Conservation (phyloP, 257 asterid genomes). For the Nicotiana sylvestris region DNA sequence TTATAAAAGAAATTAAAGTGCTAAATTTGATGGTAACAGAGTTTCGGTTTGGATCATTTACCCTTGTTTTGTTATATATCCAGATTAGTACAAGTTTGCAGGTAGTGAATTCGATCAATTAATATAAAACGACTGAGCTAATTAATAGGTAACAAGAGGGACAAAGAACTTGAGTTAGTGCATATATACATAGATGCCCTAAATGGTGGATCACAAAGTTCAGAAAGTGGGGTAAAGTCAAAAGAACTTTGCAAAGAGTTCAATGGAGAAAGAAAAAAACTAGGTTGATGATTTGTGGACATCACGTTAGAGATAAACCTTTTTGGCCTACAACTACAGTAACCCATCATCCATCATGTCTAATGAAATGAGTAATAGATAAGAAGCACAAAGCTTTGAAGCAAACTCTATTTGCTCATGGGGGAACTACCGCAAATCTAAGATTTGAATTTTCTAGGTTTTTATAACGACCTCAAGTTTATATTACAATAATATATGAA, state of each 20-base stretch:
- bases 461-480: too few relatives aligned
- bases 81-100: too few relatives aligned
- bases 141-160: not conserved
- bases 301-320: not conserved
- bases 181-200: not conserved
- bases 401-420: too few relatives aligned
- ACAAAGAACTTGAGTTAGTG: not conserved
- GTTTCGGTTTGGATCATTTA: too few relatives aligned
- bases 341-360: not conserved
- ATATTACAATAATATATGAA: too few relatives aligned
- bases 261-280: not conserved
- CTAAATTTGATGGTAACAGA: too few relatives aligned
- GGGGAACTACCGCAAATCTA: too few relatives aligned
- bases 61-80: too few relatives aligned
- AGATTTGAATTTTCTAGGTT: too few relatives aligned
- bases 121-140: not conserved
- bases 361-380: not conserved
- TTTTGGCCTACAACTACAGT: not conserved
- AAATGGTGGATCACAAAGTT: slow-evolving; percentile 1
- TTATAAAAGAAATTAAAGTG: too few relatives aligned
- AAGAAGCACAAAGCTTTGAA: not conserved
- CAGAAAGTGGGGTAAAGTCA: not conserved
- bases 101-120: too few relatives aligned
- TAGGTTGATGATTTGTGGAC: slow-evolving; percentile 4
- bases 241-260: not conserved